Evolutionary conservation across 768 basidiomycete species (phyloP).

Genomic region (Kwoniella europaea): DNA sequence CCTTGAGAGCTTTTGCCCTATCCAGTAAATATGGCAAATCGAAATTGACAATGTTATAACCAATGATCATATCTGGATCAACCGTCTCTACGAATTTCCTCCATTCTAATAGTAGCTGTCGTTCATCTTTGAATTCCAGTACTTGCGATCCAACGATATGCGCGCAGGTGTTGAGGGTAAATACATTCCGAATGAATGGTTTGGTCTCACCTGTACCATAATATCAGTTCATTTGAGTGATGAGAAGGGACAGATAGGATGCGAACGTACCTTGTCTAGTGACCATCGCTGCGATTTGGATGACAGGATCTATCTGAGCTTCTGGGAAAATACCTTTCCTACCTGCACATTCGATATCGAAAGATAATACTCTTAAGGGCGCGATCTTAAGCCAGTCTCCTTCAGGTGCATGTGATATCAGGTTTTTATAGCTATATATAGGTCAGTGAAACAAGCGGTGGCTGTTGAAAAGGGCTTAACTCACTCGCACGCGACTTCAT

Average conservation of each 20-base stretch:
- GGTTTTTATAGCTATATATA: conserved; percentile 70
- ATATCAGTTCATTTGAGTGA: conserved; percentile 2
- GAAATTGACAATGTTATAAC: conserved; percentile 92
- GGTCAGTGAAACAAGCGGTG: conserved; percentile 2
- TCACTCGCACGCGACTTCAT: conserved; percentile 80
- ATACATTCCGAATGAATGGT: conserved; percentile 95
- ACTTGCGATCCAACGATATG: conserved; percentile 99
- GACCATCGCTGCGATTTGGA: conserved; percentile 99
- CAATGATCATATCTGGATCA: conserved; percentile 94
- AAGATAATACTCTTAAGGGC: conserved; percentile 89
- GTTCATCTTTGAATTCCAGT: conserved; percentile 77
- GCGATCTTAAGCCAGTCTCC: conserved; percentile 90
- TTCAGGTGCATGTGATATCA: conserved; percentile 90
- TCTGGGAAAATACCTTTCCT: conserved; percentile 98
- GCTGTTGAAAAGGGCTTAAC: conserved; percentile 29
- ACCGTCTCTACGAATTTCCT: conserved; percentile 83
- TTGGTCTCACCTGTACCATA: conserved; percentile 73
- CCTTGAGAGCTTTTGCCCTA: conserved; percentile 80
- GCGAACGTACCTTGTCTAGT: conserved; percentile 83
- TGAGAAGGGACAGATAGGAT: not conserved
- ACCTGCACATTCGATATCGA: conserved; percentile 99
- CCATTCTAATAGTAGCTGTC: conserved; percentile 78
- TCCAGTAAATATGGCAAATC: conserved; percentile 97
- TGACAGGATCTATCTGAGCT: conserved; percentile 85
- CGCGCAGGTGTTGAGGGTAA: conserved; percentile 91